Base-by-base conservation (phyloP, 1,284 basidiomycete genomes). In the Schizophyllum amplum region DNA sequence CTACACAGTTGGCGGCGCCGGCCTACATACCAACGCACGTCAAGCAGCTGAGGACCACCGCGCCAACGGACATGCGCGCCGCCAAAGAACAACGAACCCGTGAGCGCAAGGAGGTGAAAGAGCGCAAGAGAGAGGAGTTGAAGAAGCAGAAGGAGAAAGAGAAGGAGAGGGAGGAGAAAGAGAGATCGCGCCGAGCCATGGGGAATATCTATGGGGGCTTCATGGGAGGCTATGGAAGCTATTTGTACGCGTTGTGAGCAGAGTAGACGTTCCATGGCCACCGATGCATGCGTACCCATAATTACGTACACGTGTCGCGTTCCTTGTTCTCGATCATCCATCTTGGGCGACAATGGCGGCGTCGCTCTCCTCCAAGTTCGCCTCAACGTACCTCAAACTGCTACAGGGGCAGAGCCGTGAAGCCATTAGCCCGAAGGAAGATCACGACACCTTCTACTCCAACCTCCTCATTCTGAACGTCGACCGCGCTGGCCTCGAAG, bases 41-140 rank as follows among this genome's bases (percentile, higher is more conserved):
- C 66, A 96, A 95, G 67, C 92, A 93, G 59, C 70, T 94, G n/a
- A 80, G 80, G 22, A 95, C 92, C 0, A 85, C 84, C 22, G 80
- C 83, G 1, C 93, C 93, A 0, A 84, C 81, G 63, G 89, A 95
- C 66, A 85, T 90, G 76, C 86, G 80, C 63, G 78, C 75, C 23
- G 82, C 84, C 47, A 57, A 79, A 91, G 48, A 50, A 50, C 4
- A 20, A 50, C 48, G 48, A 21, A 20, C 22, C 15, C 3, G 9
- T 2, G 24, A 56, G 67, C 75, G 47, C 73, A 76, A 58, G 84
- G 80, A 26, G 83, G 81, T 54, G 71, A 75, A 24, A 73, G 71
- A 46, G 83, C 83, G 20, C 84, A 82, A 63, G 66, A 42, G 72
- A 50, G 70, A 69, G 63, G 71, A 64, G 54, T 70, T 70, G 66